phyloP scores from a whole-genome alignment of 2,329 filamentous ascomycete genomes.

The Monosporascus sp. region DNA sequence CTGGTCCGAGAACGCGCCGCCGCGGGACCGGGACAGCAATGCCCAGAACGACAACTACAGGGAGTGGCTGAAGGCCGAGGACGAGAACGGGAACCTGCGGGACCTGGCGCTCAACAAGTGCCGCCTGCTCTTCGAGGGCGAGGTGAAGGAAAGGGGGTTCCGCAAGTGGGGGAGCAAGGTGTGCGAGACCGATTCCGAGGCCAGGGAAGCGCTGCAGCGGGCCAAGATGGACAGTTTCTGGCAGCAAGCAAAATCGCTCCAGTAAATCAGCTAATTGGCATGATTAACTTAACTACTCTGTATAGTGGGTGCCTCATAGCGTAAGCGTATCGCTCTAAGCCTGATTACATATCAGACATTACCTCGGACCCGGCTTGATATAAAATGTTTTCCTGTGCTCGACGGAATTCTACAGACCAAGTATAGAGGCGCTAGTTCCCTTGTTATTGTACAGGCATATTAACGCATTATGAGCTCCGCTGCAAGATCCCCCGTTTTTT shows the following conservation, averaged over 20 bases:
- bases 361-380: no score
- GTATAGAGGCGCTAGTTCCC: no score
- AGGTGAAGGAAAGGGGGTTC: constrained; percentile 74
- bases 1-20: constrained; percentile 83
- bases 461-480: no score
- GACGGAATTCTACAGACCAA: no score
- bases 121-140: constrained; percentile 82
- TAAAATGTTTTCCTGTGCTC: no score
- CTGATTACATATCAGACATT: no score
- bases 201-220: constrained; percentile 70
- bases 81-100: constrained; percentile 71
- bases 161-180: constrained; percentile 83
- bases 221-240: constrained; percentile 95
- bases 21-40: constrained; percentile 56
- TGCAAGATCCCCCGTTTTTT: no score
- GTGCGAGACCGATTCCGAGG: constrained; percentile 89
- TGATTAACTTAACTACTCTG: no score
- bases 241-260: constrained; percentile 69
- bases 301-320: no score
- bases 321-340: no score
- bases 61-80: constrained; percentile 74
- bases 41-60: constrained; percentile 49
- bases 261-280: constrained; percentile 3
- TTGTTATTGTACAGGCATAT: no score
- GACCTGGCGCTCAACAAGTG: constrained; percentile 81